Evolutionary conservation across 2,329 filamentous ascomycete genomes (phyloP), one percentile per base, ranked within the genome.

Genomic region (Aspergillus neoniger): DNA sequence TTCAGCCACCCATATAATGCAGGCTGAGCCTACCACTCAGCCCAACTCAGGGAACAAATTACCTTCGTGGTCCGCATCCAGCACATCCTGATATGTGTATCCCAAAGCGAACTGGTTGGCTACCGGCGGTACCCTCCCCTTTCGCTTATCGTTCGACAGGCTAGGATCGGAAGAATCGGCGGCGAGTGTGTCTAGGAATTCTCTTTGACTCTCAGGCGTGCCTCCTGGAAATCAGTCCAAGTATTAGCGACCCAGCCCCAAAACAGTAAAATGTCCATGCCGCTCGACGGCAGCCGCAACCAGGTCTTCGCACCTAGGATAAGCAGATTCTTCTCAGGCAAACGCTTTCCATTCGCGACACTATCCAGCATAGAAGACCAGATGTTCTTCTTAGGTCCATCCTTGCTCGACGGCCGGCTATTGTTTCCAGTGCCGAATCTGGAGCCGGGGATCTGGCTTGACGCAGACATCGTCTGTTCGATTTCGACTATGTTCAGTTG

Each of bases 1-100:
- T 32, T 38, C 2, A 49, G 51, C 50, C 51, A 36, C 47, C 43
- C 21, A 21, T 23, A 17, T 38, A 28, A 39, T 17, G 23, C 39
- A 58, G 14, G 6, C n/a, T 36, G 9, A 14, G 2, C 21, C 28
- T 3, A 30, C n/a, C n/a, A 10, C 12, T 17, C 30, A 23, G 8
- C 28, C 12, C 8, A 15, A 32, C 32, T 0, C 32, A 14, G 23
- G 14, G 4, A 30, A 43, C 19, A 19, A 47, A 28, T 38, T 58
- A 92, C 91, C 91, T 82, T 97, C 94, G 76, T 96, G 92, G 74
- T 97, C 93, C 59, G 91, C 90, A 76, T 97, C 93, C 39, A 96
- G 83, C 39, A 97, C 92, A 77, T 97, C 92, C 75, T 96, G 92
- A 78, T 96, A 97, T 57, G 93, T 96, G 75, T 97, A 97, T 55